Evolutionary conservation across 106 monocot genomes (phyloP).

Genomic region (Dendrobium huoshanense): DNA sequence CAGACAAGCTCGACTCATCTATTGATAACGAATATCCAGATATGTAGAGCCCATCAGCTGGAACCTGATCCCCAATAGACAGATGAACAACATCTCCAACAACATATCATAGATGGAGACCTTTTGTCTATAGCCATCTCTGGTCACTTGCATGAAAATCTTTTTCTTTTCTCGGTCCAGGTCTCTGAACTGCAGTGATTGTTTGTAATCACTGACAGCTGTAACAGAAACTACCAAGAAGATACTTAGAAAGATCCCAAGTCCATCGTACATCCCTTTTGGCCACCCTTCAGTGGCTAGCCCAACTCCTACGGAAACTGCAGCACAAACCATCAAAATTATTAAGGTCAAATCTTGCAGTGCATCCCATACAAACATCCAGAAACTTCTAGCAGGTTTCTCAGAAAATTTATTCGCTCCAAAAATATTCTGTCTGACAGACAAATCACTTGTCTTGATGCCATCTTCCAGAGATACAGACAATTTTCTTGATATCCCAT

Average conservation of each 20-base stretch:
- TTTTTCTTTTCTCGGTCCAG: constrained; percentile 92
- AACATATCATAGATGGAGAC: constrained; percentile 77
- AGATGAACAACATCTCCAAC: constrained; percentile 93
- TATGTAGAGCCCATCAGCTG: constrained; percentile 86
- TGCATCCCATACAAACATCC: constrained; percentile 87
- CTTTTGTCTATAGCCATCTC: constrained; percentile 79
- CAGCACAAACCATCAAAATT: constrained; percentile 79
- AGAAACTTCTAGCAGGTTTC: constrained; percentile 84
- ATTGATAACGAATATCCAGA: constrained; percentile 75
- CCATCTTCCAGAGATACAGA: constrained; percentile 44
- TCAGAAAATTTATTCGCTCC: constrained; percentile 71
- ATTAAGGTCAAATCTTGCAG: constrained; percentile 75
- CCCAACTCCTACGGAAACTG: constrained; percentile 64
- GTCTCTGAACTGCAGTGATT: constrained; percentile 84
- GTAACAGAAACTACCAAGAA: constrained; percentile 80
- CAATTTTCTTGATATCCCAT: constrained; percentile 52
- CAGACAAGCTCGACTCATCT: constrained; percentile 91
- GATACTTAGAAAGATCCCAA: constrained; percentile 81
- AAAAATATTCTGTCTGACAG: constrained; percentile 54
- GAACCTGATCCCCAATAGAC: constrained; percentile 85
- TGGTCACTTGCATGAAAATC: constrained; percentile 76
- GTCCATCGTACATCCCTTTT: constrained; percentile 82
- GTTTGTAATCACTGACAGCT: constrained; percentile 83
- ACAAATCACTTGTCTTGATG: constrained; percentile 42
- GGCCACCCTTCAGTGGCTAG: constrained; percentile 86